A percentile compares a stretch with the other conserved stretches of the same genome.
These are phyloP conservation scores for Phanerochaete sordida DNA, from an alignment of 768 basidiomycete genomes.

Conservation along the genomic window DNA sequence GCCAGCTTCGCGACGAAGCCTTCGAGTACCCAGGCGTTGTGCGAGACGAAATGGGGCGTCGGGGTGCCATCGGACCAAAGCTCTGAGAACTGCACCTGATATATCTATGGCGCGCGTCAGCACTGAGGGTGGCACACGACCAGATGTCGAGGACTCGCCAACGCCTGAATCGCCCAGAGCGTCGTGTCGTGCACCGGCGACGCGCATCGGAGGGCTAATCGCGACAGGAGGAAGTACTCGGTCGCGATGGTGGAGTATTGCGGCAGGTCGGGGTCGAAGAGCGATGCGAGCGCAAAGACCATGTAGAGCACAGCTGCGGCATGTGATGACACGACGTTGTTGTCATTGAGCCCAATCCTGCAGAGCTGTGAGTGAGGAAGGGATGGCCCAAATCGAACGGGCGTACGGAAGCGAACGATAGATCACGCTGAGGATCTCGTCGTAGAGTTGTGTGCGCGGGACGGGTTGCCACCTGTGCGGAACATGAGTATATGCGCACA, in stretches of 20 bases:
- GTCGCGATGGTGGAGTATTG: conserved; percentile 51
- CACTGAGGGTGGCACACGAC: not conserved
- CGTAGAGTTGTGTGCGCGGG: conserved; percentile 49
- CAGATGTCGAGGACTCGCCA: conserved; percentile 36
- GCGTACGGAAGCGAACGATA: conserved; percentile 42
- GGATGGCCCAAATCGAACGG: not conserved
- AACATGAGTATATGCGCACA: not conserved
- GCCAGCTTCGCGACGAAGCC: conserved; percentile 58
- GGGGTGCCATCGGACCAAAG: conserved; percentile 46
- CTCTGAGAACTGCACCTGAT: conserved; percentile 48
- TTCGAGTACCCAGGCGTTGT: conserved; percentile 52
- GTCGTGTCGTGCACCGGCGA: conserved; percentile 50
- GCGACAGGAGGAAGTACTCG: conserved; percentile 60
- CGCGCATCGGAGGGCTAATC: conserved; percentile 46
- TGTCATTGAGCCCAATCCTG: conserved; percentile 35
- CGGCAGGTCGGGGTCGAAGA: conserved; percentile 52
- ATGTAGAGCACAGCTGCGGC: conserved; percentile 60
- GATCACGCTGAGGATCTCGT: conserved; percentile 49
- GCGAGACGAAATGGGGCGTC: conserved; percentile 34
- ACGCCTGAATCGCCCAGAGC: conserved; percentile 47
- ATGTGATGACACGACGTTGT: conserved; percentile 40
- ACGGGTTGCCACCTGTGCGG: conserved; percentile 49
- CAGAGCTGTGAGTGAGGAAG: not conserved
- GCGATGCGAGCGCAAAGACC: conserved; percentile 59
- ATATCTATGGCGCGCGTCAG: conserved; percentile 37